A percentile compares a stretch with the other conserved stretches of the same genome.
These are phyloP conservation scores for Verruconis gallopava DNA, from an alignment of 2,329 filamentous ascomycete genomes.

Conservation along the genomic window DNA sequence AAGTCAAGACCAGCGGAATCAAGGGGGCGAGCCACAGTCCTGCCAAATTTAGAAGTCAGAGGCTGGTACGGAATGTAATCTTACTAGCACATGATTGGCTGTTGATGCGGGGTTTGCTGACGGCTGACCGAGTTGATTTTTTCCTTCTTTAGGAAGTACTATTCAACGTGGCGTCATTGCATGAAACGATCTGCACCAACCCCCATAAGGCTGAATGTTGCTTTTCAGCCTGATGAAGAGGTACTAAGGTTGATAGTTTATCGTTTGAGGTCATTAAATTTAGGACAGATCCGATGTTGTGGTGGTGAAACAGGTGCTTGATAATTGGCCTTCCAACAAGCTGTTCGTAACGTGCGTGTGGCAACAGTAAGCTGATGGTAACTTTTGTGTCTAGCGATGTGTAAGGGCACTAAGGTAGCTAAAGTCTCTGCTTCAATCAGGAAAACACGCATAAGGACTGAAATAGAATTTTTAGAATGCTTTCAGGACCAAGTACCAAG, in stretches of 20 bases:
- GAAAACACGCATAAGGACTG: background rate
- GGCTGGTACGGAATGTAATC: background rate
- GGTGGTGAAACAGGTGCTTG: background rate
- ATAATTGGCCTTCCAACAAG: background rate
- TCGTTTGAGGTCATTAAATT: background rate
- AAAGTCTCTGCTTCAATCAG: conserved; percentile 1
- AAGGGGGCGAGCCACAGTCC: background rate
- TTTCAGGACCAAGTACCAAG: conserved; percentile 1
- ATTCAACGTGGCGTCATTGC: conserved; percentile 1
- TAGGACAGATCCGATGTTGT: background rate
- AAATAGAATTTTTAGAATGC: conserved; percentile 1
- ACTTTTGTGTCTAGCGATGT: background rate
- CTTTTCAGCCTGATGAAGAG: conserved; percentile 2
- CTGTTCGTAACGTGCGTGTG: conserved; percentile 1
- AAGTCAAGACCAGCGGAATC: no score
- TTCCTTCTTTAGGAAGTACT: conserved; percentile 2
- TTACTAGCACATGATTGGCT: background rate
- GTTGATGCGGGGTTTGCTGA: background rate
- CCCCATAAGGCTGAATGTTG: conserved; percentile 1
- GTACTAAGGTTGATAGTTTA: conserved; percentile 2
- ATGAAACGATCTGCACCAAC: conserved; percentile 3
- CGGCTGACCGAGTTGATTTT: background rate
- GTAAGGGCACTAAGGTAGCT: conserved; percentile 1
- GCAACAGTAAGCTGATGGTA: background rate
- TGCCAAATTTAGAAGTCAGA: background rate